Conservation (phyloP, 257 asterid genomes). For the Fraxinus excelsior region DNA sequence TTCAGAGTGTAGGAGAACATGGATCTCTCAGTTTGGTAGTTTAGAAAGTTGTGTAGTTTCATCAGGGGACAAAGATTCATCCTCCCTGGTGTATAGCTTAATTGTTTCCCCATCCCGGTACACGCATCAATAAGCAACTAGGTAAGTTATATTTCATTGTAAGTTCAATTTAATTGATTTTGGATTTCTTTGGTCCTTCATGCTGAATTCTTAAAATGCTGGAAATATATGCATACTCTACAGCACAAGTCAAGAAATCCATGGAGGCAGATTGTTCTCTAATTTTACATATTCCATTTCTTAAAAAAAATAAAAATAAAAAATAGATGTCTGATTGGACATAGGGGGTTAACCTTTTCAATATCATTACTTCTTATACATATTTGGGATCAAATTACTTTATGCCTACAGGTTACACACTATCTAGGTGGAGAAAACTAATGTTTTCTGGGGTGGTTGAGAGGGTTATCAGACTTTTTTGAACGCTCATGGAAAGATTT, state of each 20-base stretch:
- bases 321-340: not conserved
- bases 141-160: conserved; percentile 42
- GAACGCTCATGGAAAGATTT: conserved; percentile 93
- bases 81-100: conserved; percentile 98
- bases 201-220: conserved; percentile 32
- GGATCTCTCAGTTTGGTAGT: too few relatives aligned
- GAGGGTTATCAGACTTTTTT: conserved; percentile 94
- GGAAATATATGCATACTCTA: conserved; percentile 69
- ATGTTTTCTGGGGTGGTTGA: conserved; percentile 98
- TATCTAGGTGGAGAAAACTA: conserved; percentile 96
- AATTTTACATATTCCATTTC: conserved; percentile 10
- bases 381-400: conserved; percentile 4
- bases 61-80: conserved; percentile 66
- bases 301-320: not conserved
- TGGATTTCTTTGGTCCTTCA: conserved; percentile 3
- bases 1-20: too few relatives aligned
- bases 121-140: conserved; percentile 98
- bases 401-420: conserved; percentile 71
- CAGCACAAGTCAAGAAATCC: conserved; percentile 96
- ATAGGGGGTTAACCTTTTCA: not conserved
- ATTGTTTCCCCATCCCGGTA: conserved; percentile 79
- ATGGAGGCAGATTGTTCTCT: too few relatives aligned
- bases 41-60: too few relatives aligned
- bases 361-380: not conserved
- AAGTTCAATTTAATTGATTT: not conserved